A percentile compares a stretch with the other conserved stretches of the same genome.
phyloP scores from a whole-genome alignment of 345 rosid species.

The Limnanthes douglasii region DNA sequence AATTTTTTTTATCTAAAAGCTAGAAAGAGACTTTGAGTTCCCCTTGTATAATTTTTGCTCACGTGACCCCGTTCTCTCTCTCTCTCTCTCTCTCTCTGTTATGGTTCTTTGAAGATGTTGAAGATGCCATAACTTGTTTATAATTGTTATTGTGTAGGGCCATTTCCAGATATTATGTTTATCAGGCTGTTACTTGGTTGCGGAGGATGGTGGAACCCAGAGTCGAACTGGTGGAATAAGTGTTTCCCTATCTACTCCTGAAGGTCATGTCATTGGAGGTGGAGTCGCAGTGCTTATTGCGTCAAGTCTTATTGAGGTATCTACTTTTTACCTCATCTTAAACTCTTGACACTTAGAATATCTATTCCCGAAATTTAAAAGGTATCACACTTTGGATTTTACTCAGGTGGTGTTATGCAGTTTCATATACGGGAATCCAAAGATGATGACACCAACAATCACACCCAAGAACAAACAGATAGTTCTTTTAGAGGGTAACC shows the following conservation, averaged over 20 bases:
- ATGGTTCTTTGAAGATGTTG: not conserved
- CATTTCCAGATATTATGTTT: constrained; percentile 84
- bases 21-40: too few species aligned
- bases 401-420: constrained; percentile 84
- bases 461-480: constrained; percentile 29
- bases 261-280: constrained; percentile 90
- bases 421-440: constrained; percentile 59
- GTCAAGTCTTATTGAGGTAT: constrained; percentile 74
- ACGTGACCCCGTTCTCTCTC: too few species aligned
- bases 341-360: not conserved
- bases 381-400: constrained; percentile 2
- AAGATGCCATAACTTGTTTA: constrained; percentile 14
- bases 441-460: constrained; percentile 16
- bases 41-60: too few species aligned
- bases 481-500: constrained; percentile 24
- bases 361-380: not conserved
- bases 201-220: constrained; percentile 76
- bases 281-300: constrained; percentile 73
- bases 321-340: constrained; percentile 1
- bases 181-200: constrained; percentile 84
- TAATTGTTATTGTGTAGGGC: constrained; percentile 39
- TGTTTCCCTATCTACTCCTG: constrained; percentile 83
- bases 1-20: too few species aligned
- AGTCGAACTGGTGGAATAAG: constrained; percentile 83
- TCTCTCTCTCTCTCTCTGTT: too few species aligned